Evolutionary conservation across 257 asterid genomes (phyloP), one percentile per base, ranked within the genome.

Genomic region (Fraxinus cuspidata): DNA sequence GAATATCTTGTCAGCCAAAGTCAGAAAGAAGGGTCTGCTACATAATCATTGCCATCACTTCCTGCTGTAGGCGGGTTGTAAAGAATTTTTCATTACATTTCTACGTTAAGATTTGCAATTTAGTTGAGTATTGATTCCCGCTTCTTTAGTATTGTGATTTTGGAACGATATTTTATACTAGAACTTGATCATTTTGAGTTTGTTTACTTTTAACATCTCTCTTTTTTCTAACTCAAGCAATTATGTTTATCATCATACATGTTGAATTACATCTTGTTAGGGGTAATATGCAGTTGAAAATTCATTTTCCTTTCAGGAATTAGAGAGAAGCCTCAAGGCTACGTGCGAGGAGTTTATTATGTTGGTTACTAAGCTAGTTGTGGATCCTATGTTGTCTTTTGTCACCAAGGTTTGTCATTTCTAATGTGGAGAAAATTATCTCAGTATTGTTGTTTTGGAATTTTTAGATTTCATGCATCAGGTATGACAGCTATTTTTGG

Each of bases 281-380:
- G 38, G 40, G 74, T 37, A 69, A 79, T 42, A 37, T 65, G 74
- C 68, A 32, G 66, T 78, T 84, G 74, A 70, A 53, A 71, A 10
- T 70, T 75, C 74, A 70, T 64, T 75, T 78, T 73, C 74, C 80
- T 18, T 87, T 85, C 90, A 96, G 98, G 99, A 96, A 79, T 82
- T 96, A 92, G 98, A 96, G 94, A 96, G 89, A 84, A 96, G 86
- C 90, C 98, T 96, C 74, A 96, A 96, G 86, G 84, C 89, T 80
- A 93, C 99, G 23, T 96, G 98, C 51, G 99, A 96, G 89, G 98
- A 96, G 88, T 93, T 93, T 80, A 96, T 96, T 70, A 93, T 96
- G 98, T 88, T 95, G 10, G 97, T 96, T 81, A 96, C 99, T 74
- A 96, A 96, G 90, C 91, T 89, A 74, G 94, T 92, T 83, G 99